Evolutionary conservation across 345 rosid genomes (phyloP).

Genomic region (Brassica cretica): DNA sequence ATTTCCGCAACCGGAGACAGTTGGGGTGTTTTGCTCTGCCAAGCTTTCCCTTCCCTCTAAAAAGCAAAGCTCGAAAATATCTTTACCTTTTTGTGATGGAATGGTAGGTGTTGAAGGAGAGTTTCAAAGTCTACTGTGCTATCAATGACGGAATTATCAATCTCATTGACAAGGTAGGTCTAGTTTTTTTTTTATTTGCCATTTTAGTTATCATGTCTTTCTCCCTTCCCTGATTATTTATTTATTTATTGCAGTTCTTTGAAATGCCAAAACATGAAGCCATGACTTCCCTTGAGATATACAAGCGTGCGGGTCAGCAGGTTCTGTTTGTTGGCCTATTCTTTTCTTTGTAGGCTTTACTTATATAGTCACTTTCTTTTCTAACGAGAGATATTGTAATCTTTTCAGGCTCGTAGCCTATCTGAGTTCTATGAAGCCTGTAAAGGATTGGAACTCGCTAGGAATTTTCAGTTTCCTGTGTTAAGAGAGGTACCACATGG

Average conservation of each 20-base stretch:
- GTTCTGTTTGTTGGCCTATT: slow-evolving; percentile 45
- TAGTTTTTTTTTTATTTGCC: slow-evolving; percentile 18
- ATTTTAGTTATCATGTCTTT: slow-evolving; percentile 4
- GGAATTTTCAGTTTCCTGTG: slow-evolving; percentile 95
- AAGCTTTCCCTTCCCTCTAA: background rate
- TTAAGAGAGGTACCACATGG: slow-evolving; percentile 74
- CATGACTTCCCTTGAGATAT: slow-evolving; percentile 72
- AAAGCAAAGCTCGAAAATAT: background rate
- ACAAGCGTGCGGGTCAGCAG: slow-evolving; percentile 89
- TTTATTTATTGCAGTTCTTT: slow-evolving; percentile 67
- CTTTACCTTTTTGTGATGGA: background rate
- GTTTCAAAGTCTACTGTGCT: slow-evolving; percentile 94
- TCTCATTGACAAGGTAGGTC: slow-evolving; percentile 91
- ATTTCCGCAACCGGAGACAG: background rate
- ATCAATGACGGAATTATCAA: slow-evolving; percentile 98
- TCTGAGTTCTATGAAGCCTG: slow-evolving; percentile 95
- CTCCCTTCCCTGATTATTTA: background rate
- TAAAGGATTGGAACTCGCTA: slow-evolving; percentile 96
- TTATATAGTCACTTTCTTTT: background rate
- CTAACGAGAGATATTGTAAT: slow-evolving; percentile 16
- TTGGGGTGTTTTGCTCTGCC: slow-evolving; percentile 6
- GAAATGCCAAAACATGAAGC: slow-evolving; percentile 99
- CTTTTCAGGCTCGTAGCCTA: slow-evolving; percentile 78
- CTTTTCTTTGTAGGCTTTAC: background rate
- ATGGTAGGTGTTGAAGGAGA: slow-evolving; percentile 90